Evolutionary conservation across 148 eudicot species (phyloP).

Genomic region (Vaccinium corymbosum): DNA sequence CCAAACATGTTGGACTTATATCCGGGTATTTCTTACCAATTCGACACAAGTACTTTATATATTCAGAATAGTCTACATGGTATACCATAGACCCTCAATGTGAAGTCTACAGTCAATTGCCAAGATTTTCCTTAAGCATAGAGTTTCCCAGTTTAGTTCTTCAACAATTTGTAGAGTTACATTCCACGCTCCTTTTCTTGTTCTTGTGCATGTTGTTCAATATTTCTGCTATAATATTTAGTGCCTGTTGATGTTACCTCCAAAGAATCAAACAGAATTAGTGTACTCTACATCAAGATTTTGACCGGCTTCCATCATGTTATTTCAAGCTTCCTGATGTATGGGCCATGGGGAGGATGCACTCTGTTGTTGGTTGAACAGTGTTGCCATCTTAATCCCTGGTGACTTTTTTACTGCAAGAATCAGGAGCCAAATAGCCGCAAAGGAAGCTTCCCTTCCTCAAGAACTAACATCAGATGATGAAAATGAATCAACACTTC

Average conservation of each 20-base stretch:
- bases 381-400: background rate
- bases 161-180: no score
- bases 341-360: no score
- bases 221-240: background rate
- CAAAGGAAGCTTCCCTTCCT: conserved; percentile 91
- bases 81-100: background rate
- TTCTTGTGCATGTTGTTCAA: no score
- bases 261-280: background rate
- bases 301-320: background rate
- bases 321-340: no score
- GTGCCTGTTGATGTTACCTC: background rate
- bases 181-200: background rate
- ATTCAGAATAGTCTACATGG: background rate
- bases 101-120: background rate
- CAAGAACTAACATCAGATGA: conserved; percentile 65
- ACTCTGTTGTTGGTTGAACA: no score
- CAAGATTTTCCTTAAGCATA: background rate
- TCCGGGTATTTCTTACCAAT: background rate
- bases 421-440: conserved; percentile 82
- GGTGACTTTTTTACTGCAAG: conserved; percentile 32
- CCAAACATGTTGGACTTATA: background rate
- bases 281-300: background rate
- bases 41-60: background rate
- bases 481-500: conserved; percentile 72
- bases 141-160: no score